phyloP scores from a whole-genome alignment of 176 grass and related monocot genomes.

The Chloris gayana region DNA sequence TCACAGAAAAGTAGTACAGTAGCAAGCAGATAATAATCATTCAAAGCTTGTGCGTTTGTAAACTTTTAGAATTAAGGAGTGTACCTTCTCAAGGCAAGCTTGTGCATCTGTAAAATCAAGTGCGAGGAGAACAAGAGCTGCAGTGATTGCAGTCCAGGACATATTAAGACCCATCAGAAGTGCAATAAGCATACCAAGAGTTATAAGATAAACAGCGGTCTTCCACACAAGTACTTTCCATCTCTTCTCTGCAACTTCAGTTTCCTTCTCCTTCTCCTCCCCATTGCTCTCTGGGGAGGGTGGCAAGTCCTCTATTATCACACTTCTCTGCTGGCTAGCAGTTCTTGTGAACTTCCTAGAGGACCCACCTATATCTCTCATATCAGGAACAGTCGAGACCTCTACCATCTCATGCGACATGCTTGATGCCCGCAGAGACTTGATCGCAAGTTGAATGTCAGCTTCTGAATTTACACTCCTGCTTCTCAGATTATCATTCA shows the following conservation, averaged over 20 bases:
- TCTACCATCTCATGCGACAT: constrained; percentile 56
- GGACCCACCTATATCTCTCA: constrained; percentile 39
- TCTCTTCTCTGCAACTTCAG: constrained; percentile 48
- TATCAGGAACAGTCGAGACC: constrained; percentile 42
- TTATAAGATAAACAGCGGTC: constrained; percentile 79
- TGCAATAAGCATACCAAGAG: constrained; percentile 79
- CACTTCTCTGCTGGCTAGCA: constrained; percentile 52
- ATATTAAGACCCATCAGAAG: constrained; percentile 88
- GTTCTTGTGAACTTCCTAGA: constrained; percentile 55
- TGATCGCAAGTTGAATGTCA: constrained; percentile 63
- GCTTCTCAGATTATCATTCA: constrained; percentile 54
- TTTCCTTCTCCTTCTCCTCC: constrained; percentile 48
- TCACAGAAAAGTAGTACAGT: not conserved
- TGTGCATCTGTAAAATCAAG: constrained; percentile 87
- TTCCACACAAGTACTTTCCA: constrained; percentile 73
- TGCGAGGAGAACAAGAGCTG: constrained; percentile 76
- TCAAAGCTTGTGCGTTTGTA: constrained; percentile 53
- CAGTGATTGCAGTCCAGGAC: constrained; percentile 90
- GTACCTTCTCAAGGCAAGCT: constrained; percentile 89
- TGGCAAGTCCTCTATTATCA: constrained; percentile 51
- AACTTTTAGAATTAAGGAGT: constrained; percentile 40
- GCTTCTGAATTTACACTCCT: constrained; percentile 45
- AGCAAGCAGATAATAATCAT: not conserved
- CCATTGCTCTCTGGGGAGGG: constrained; percentile 33
- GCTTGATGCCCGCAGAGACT: constrained; percentile 51